Evolutionary conservation across 108 stramenopile species (phyloP).

Genomic region (Skeletonema tropicum): DNA sequence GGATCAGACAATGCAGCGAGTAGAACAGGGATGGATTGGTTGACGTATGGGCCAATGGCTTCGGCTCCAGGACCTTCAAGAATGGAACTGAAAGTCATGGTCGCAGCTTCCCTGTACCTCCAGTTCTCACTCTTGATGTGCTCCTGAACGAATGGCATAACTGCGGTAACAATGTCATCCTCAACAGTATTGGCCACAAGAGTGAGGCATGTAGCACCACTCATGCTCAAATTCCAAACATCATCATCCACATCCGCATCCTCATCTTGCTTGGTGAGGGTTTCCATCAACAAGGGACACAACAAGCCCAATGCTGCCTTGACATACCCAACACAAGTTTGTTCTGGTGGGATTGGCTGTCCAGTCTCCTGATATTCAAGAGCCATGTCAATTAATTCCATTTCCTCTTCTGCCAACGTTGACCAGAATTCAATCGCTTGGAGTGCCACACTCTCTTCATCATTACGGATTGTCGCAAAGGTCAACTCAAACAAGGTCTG

Average conservation of each 20-base stretch:
- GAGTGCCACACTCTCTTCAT: slow-evolving; percentile 84
- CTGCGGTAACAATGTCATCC: slow-evolving; percentile 75
- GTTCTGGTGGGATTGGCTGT: slow-evolving; percentile 40
- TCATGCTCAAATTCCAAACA: slow-evolving; percentile 84
- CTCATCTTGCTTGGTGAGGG: slow-evolving; percentile 93
- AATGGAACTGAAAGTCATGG: slow-evolving; percentile 93
- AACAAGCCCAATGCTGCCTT: slow-evolving; percentile 75
- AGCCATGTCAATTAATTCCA: slow-evolving; percentile 79
- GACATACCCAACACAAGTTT: slow-evolving; percentile 78
- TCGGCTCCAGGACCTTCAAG: slow-evolving; percentile 86
- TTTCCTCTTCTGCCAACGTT: slow-evolving; percentile 90
- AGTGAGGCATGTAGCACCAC: slow-evolving; percentile 85
- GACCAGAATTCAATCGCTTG: slow-evolving; percentile 97
- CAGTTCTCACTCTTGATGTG: slow-evolving; percentile 90
- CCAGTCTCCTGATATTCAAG: slow-evolving; percentile 56
- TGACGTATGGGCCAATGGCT: slow-evolving; percentile 78
- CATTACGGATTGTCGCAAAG: slow-evolving; percentile 79
- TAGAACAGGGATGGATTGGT: slow-evolving; percentile 86
- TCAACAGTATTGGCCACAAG: slow-evolving; percentile 84
- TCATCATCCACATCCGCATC: slow-evolving; percentile 82
- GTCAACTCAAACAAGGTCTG: slow-evolving; percentile 91
- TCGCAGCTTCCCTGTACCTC: slow-evolving; percentile 91
- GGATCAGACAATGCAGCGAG: slow-evolving; percentile 76
- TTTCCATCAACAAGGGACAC: slow-evolving; percentile 83
- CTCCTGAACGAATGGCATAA: slow-evolving; percentile 90